Base-by-base conservation (phyloP, 495 filamentous ascomycete genomes). In the Aspergillus steynii region DNA sequence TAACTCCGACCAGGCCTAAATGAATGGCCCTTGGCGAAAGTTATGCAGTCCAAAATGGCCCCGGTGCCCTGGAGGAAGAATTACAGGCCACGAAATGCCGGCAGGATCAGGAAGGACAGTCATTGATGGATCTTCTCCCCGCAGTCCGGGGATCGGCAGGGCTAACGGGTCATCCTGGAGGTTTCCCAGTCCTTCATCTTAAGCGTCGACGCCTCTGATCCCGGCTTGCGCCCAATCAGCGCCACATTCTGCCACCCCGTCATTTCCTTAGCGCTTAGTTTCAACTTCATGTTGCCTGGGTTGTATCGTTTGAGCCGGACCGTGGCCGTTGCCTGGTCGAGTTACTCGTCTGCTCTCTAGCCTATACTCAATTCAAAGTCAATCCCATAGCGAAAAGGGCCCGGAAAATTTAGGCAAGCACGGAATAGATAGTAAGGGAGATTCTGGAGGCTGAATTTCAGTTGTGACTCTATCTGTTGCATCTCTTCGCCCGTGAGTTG, bases 101-200 rank as follows among this genome's bases (percentile, higher is more conserved):
- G 32, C 34, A 55, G 29, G 37, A 45, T 27, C 42, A 50, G 34
- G 37, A 27, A 47, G 31, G 4, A 37, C 50, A 55, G 48, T 62
- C 42, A 68, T 64, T 62, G 56, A 65, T 61, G 61, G 53, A 61
- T 60, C 54, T 60, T 47, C 55, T 55, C 64, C 65, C 66, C 63
- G 62, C 61, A 64, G 34, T 56, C 53, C 61, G 57, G 54, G 2
- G 66, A 69, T 71, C 59, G 63, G 62, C 65, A 64, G 42, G 59
- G 55, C 58, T 65, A 64, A 69, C 60, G 58, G 55, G 28, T 25
- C 63, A 42, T 42, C 63, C 58, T 61, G 50, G 48, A 50, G 29
- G 64, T 56, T 55, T 62, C 26, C 55, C 52, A 58, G 60, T 65
- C 65, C 63, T 69, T 62, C 61, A 67, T 64, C 42, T 62, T 59